Base-by-base conservation (phyloP, 805 yeast species). In the Saccharomycopsis sp. region DNA sequence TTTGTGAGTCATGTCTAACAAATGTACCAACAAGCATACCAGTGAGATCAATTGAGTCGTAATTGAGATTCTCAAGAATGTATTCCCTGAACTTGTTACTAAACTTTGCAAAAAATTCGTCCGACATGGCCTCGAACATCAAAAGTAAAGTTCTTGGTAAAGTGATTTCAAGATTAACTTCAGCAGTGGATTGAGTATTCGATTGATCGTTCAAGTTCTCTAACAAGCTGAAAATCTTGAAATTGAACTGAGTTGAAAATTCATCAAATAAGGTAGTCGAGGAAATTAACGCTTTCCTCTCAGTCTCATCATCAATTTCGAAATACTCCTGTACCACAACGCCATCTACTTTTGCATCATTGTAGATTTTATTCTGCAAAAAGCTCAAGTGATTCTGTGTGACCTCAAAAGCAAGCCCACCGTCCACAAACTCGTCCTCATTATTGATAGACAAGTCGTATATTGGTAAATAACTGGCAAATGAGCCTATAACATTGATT, bases 11-110 rank as follows among this genome's bases (percentile, higher is more conserved):
- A 32, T 85, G 71, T 47, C 77, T 75, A 2, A 82, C 75, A 34
- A 89, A 59, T 0, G 80, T 70, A 6, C 88, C 89, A 37, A 85
- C 68, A 3, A 88, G 72, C 30, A 77, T 80, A 1, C 87, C 83
- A 21, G 79, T 68, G 0, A 81, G 69, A 38, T 80, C 80, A 1
- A 79, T 73, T 0, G 82, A 71, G 13, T 61, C 63, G 48, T 75
- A 75, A 29, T 69, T 60, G 3, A 77, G 75, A 50, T 77, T 75
- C 13, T 72, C 73, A 16, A 72, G 65, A 20, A 85, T 67, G 43
- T 79, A 80, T 1, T 73, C 55, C 52, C 73, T 68, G 41, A 78
- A 64, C 21, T 62, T 61, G 12, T 56, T 55, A 30, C 57, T 55
- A 9, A 67, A 53, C 2, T 50, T 10, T 9, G 65, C 64, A 51